Evolutionary conservation across 768 basidiomycete genomes (phyloP), one percentile per base, ranked within the genome.

Genomic region (Leucocoprinus sp.): DNA sequence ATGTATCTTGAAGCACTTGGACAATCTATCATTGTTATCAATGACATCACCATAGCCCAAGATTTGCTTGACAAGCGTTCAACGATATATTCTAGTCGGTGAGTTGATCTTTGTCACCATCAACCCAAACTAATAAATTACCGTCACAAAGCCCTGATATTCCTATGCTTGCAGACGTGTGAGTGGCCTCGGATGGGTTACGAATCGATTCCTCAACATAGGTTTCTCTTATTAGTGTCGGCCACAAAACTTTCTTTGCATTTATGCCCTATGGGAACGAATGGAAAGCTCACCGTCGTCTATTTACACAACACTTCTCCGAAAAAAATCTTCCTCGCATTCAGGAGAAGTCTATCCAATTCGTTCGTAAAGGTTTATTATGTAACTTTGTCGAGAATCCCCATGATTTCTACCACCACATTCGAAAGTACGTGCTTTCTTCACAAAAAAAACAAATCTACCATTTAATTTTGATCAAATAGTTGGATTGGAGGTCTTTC

Each of bases 51-150:
- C 29, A 53, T 53, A 2, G 55, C 54, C 34, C 39, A 53, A n/a
- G 59, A 60, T 28, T 50, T 63, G 3, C 46, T 63, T n/a, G 60
- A 58, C 34, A 58, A 56, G 43, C 52, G 56, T 15, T 56, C 60
- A 11, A 54, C 57, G 4, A 57, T 58, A 1, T 60, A 64, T 39
- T 64, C 60, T 3, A 58, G 60, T 38, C 31, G 52, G 22, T 36
- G 24, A 37, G 48, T 23, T 26, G 29, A 7, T 15, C 9, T 18
- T 2, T 39, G 6, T 11, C 35, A 43, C 33, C n/a, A 14, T 31
- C 40, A 9, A 8, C 7, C n/a, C 5, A 26, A 19, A 6, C 5
- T 17, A 4, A 11, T 17, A 24, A 41, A 1, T 14, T 15, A 22
- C 7, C 7, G 3, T 11, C 5, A 45, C n/a, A n/a, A n/a, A 31